Evolutionary conservation across 768 basidiomycete genomes (phyloP), one percentile per base, ranked within the genome.

Genomic region (Steccherinum ochraceum): DNA sequence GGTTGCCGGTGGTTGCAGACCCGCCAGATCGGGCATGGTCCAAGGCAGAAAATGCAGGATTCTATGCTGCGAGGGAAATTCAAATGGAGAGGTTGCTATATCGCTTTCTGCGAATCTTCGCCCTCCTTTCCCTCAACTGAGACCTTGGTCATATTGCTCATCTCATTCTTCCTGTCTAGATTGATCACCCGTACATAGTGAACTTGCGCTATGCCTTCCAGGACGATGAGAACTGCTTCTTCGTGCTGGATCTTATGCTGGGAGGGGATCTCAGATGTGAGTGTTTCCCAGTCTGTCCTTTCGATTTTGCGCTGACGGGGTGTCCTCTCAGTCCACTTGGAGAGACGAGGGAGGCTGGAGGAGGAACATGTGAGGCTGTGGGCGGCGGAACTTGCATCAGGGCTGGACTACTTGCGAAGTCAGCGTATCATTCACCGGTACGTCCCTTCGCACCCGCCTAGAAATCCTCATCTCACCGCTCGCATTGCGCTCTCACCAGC

Each of bases 151-250:
- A 43, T 19, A 18, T 23, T n/a, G 7, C 41, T n/a, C 24, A 45
- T 20, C 18, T 25, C 41, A 43, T 18, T 43, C 35, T 39, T n/a
- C 16, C 5, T 18, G 16, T n/a, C 19, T 58, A 90, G 87, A 83
- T 96, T 56, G 88, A 93, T 65, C 89, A 93, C 61, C 82, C 90
- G 19, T 94, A 91, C 64, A 71, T 94, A 43, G 89, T 91, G 54
- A 94, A 94, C 67, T 66, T 95, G 58, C 85, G 91, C 30, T 96
- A 94, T 64, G 94, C 94, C 4, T 98, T 98, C 67, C 94, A 98
- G 66, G 94, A 97, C 63, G 94, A 96, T 59, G 85, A 89, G 57
- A 95, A 96, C 66, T 95, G 95, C 61, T 98, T 97, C 76, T 96
- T 97, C 70, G 93, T 97, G 5, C 73, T 97, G 51, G 95, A 98